Evolutionary conservation across 345 rosid genomes (phyloP).

Genomic region (Corymbia maculata): DNA sequence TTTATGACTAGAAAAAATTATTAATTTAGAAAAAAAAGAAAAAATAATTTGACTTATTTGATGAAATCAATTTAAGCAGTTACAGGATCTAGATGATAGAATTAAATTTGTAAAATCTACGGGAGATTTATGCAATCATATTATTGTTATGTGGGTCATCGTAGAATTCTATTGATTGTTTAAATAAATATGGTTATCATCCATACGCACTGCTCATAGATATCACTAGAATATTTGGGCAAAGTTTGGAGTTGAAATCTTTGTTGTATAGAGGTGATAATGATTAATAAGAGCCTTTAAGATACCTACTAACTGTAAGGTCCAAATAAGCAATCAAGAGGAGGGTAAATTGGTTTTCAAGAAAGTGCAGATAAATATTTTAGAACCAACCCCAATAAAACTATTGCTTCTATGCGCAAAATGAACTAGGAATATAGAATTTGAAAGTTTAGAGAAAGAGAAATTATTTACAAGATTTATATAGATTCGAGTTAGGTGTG

Average conservation of each 20-base stretch:
- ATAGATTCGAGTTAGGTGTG: not conserved
- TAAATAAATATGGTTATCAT: not conserved
- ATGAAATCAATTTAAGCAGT: not conserved
- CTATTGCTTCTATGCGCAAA: not conserved
- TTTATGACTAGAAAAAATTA: not conserved
- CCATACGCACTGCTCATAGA: not conserved
- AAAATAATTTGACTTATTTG: not conserved
- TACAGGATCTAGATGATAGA: too few species aligned
- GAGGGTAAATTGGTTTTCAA: not conserved
- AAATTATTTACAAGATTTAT: not conserved
- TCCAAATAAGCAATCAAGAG: not conserved
- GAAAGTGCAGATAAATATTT: not conserved
- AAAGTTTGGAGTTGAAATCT: not conserved
- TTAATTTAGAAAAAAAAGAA: not conserved
- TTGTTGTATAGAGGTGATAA: not conserved
- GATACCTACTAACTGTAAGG: not conserved
- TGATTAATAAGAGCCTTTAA: not conserved
- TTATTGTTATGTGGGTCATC: not conserved
- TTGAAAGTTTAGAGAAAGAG: not conserved
- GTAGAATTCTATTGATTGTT: not conserved
- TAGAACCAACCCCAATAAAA: not conserved
- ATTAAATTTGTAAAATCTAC: too few species aligned
- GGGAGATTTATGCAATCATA: not conserved
- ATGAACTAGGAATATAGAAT: not conserved
- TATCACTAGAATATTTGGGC: not conserved